Evolutionary conservation across 2,329 filamentous ascomycete genomes (phyloP), one percentile per base, ranked within the genome.

Genomic region (Zalaria obscura): DNA sequence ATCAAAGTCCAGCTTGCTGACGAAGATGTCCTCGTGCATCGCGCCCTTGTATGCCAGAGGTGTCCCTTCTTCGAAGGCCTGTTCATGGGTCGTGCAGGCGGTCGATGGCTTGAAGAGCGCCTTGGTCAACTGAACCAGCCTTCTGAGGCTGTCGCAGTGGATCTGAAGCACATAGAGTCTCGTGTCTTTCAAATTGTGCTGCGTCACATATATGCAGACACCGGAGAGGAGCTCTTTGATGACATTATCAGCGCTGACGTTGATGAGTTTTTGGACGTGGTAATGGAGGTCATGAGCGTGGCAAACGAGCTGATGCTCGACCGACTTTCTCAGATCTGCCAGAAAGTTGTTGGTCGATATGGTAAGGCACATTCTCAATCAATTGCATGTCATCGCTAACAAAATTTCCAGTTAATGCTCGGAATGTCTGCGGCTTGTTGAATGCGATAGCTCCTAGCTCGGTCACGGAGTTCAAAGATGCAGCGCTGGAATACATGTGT

Each of bases 261-360:
- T 4, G 87, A 95, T 49, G 81, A 87, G 36, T 87, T 94, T 47
- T 76, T 88, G 4, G 87, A 96, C 51, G 67, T 91, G n/a, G 72
- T 95, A 5, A 73, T 96, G 63, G 87, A 94, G 51, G 83, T 96
- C 36, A 80, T 96, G 73, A 78, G 78, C 42, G 80, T 85, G 40
- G 86, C 88, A 8, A 91, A 98, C 55, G 89, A 98, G 60, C 66
- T 98, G 43, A 95, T 98, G 88, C 72, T 98, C 37, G 87, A 95
- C 56, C 75, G 88, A 5, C 66, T 98, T 4, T 86, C 85, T 4
- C 84, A 94, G 57, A 78, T 93, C 27, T 96, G 91, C 58, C 91
- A 98, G 57, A 78, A 75, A 44, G 65, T 87, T 25, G 74, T 96
- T 45, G 88, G 87, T 31, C 76, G 75, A 39, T 93, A 91, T 61